Conservation (phyloP, 163 green algal species). For the Chlorella variabilis region DNA sequence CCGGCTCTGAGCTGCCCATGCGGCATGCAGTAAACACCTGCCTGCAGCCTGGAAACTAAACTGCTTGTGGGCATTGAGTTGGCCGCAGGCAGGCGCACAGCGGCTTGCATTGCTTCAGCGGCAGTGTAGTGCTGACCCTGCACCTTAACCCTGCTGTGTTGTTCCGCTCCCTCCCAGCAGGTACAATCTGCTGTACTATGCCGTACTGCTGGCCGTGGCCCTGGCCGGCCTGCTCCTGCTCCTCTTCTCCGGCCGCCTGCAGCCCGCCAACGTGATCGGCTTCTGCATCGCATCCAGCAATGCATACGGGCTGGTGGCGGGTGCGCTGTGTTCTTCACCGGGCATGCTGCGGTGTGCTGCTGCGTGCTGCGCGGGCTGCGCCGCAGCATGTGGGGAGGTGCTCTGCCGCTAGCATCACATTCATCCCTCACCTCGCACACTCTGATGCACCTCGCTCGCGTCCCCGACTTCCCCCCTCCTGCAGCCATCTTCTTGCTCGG, state of each 20-base stretch:
- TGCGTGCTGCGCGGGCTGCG: background rate
- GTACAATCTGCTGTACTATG: conserved; percentile 78
- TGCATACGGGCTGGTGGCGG: conserved; percentile 80
- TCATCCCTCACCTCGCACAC: background rate
- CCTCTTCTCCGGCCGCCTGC: conserved; percentile 54
- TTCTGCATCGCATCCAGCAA: conserved; percentile 78
- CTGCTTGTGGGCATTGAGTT: too few species aligned
- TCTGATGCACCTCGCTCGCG: too few species aligned
- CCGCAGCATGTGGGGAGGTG: background rate
- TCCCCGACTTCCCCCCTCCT: conserved; percentile 67
- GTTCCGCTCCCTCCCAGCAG: too few species aligned
- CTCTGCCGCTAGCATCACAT: background rate
- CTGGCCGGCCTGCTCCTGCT: conserved; percentile 70
- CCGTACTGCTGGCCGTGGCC: conserved; percentile 50
- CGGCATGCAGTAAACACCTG: too few species aligned
- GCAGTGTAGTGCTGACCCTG: too few species aligned
- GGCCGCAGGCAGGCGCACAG: too few species aligned
- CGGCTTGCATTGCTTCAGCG: too few species aligned
- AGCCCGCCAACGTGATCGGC: conserved; percentile 59
- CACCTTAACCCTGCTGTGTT: too few species aligned
- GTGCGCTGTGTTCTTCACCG: conserved; percentile 19
- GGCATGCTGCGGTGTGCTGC: background rate
- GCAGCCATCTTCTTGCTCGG: conserved; percentile 81
- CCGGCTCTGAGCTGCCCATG: too few species aligned
- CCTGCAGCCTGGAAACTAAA: too few species aligned